Percentiles rank a stretch among this genome's conserved stretches.
Evolutionary conservation across 2,329 filamentous ascomycete species (phyloP).

Genomic region (Cladophialophora exuberans): DNA sequence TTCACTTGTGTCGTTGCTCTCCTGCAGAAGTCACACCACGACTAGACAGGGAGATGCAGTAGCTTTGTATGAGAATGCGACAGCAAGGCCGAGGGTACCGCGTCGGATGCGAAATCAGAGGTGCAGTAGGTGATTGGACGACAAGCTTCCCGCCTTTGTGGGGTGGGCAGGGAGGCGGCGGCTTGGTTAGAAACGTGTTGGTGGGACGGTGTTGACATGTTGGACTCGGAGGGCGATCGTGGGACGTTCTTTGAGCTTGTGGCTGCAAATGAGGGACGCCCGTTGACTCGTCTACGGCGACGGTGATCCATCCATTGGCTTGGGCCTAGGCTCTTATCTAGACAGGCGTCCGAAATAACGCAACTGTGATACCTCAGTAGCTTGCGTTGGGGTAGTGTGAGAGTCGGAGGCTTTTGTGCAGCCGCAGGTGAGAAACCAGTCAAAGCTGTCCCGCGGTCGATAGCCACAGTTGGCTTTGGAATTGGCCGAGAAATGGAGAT

Average conservation of each 20-base stretch:
- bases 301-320: too few species aligned
- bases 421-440: too few species aligned
- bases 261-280: background rate
- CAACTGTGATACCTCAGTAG: too few species aligned
- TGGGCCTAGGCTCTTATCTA: too few species aligned
- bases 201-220: background rate
- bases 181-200: background rate
- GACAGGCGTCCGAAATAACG: too few species aligned
- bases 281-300: too few species aligned
- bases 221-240: background rate
- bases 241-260: background rate
- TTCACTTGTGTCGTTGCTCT: background rate
- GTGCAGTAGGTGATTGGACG: too few species aligned
- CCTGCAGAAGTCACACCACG: constrained; percentile 3
- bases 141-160: background rate
- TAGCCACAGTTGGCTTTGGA: too few species aligned
- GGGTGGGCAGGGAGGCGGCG: background rate
- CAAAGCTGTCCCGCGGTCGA: too few species aligned
- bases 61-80: constrained; percentile 7
- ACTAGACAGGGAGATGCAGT: background rate
- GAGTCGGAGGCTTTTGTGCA: too few species aligned
- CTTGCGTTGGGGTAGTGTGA: too few species aligned
- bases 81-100: constrained; percentile 5
- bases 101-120: background rate
- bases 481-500: too few species aligned